These are phyloP conservation scores for Flaveria bidentis DNA, from an alignment of 129 eudicot species.

Conservation along the genomic window DNA sequence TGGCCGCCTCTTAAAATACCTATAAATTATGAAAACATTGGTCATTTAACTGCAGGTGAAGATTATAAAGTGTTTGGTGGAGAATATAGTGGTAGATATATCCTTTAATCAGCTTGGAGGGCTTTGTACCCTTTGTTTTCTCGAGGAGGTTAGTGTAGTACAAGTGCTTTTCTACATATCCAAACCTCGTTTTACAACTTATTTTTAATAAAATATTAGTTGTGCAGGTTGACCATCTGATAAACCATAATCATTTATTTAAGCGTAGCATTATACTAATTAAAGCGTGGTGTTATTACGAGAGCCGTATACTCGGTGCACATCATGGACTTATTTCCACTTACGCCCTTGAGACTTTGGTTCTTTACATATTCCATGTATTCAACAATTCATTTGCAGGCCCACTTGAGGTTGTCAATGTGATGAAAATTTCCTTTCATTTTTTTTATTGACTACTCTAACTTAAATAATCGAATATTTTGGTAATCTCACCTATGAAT, in stretches of 20 bases:
- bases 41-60: constrained; percentile 62
- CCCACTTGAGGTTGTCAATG: constrained; percentile 80
- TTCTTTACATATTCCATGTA: constrained; percentile 95
- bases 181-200: neutral
- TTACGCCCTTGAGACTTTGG: constrained; percentile 93
- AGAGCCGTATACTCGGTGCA: constrained; percentile 96
- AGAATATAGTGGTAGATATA: constrained; percentile 96
- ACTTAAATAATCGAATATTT: neutral
- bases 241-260: constrained; percentile 81
- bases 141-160: constrained; percentile 74
- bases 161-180: neutral
- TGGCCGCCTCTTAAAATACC: neutral
- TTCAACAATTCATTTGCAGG: constrained; percentile 86
- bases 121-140: constrained; percentile 95
- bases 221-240: constrained; percentile 56
- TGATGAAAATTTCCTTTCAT: neutral
- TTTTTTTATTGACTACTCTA: neutral
- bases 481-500: constrained; percentile 7
- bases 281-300: constrained; percentile 98
- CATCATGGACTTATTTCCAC: constrained; percentile 97
- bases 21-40: neutral
- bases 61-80: constrained; percentile 90
- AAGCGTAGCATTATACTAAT: constrained; percentile 95
- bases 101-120: constrained; percentile 99
- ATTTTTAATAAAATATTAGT: constrained; percentile 19